Evolutionary conservation across 192 early-diverging fungal genomes (phyloP).

Genomic region (Pilaira anomala): DNA sequence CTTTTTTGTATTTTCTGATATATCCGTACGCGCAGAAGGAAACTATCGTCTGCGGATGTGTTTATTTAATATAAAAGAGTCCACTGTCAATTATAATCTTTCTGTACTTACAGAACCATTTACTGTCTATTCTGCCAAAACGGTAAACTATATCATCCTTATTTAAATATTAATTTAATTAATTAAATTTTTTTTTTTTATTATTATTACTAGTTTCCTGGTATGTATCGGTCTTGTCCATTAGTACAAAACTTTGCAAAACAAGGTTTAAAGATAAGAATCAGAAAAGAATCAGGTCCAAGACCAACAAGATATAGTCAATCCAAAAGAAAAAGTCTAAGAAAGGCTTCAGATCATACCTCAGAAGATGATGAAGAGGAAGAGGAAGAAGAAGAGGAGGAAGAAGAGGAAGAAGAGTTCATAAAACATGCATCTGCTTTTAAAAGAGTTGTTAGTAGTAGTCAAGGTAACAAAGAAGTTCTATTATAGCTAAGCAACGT

Average conservation of each 20-base stretch:
- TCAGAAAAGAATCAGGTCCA: constrained; percentile 72
- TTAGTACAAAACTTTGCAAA: constrained; percentile 87
- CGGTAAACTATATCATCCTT: constrained; percentile 30
- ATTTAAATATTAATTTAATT: not conserved
- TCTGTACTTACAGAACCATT: constrained; percentile 76
- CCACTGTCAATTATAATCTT: constrained; percentile 76
- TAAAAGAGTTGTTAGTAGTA: too few relatives aligned
- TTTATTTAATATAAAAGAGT: constrained; percentile 81
- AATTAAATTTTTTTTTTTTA: not conserved
- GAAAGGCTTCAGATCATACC: not conserved
- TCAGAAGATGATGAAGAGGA: not conserved
- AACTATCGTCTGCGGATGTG: constrained; percentile 74
- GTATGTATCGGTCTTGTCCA: constrained; percentile 66
- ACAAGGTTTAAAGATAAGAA: constrained; percentile 91
- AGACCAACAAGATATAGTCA: constrained; percentile 10
- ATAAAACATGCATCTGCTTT: too few relatives aligned
- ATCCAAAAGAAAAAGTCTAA: not conserved
- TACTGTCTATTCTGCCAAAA: constrained; percentile 88
- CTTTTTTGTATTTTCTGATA: constrained; percentile 95
- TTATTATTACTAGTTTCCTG: constrained; percentile 30
- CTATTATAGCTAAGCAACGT: not conserved
- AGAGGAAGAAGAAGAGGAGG: too few relatives aligned
- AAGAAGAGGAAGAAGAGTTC: too few relatives aligned
- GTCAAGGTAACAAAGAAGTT: not conserved
- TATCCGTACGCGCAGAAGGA: constrained; percentile 90